Evolutionary conservation across 2,329 filamentous ascomycete genomes (phyloP), one percentile per base, ranked within the genome.

Genomic region (Stagonosporopsis vannaccii): DNA sequence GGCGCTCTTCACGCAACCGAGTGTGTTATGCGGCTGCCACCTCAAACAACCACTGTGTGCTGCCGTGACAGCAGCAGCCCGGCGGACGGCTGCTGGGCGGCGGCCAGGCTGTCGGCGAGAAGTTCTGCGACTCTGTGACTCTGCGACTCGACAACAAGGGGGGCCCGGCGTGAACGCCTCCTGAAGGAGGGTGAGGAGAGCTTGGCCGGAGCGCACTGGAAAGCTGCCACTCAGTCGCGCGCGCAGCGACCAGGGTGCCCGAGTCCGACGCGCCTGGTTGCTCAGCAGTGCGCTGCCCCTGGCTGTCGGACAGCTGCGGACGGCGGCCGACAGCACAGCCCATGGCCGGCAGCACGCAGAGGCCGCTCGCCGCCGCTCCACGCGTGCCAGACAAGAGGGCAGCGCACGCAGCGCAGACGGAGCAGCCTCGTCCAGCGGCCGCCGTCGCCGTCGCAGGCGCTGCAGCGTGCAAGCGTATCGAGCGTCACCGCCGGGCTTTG

Each of bases 1-100:
- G 49, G 56, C 51, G 48, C 62, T 47, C 59, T 69, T 65, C 62
- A 70, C 66, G 65, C 63, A 59, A 60, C 63, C 53, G 66, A 46
- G 55, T 46, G 55, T 51, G 43, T 70, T 70, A 72, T 74, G 71
- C 66, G 58, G 49, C 44, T 37, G 45, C 20, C 5, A 47, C 41
- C 60, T 65, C 61, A 63, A 66, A 66, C 63, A 26, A 36, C 51
- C 28, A 61, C 47, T 47, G 58, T 53, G 30, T 56, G 53, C 57
- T 53, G 54, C 50, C 22, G 52, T 43, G 44, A 32, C 41, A 37
- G 40, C 46, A 54, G 23, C n/a, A 30, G 26, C 26, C 20, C 43
- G 28, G 50, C 25, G 28, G 12, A n/a, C 42, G 43, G 41, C 33
- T 46, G 30, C 26, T 19, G 33, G 51, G 23, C 44, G 32, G 51